Percentiles rank a stretch among this genome's conserved stretches.
Evolutionary conservation across 192 early-diverging fungal genomes (phyloP).

Genomic region (Podila minutissima): DNA sequence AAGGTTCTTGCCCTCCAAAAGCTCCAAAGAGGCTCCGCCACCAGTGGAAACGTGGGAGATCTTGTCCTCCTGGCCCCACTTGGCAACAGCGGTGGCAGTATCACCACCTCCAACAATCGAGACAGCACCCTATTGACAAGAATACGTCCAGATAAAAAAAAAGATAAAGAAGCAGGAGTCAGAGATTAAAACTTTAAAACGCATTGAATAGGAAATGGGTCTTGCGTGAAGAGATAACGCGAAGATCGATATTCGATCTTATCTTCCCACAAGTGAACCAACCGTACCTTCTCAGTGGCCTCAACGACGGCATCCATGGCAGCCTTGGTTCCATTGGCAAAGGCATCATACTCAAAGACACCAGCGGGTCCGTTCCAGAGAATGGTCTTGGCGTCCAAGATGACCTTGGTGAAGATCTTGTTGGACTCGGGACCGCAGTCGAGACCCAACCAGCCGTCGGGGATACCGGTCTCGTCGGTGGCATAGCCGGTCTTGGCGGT

Average conservation of each 20-base stretch:
- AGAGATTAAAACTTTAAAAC: neutral
- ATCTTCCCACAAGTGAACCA: neutral
- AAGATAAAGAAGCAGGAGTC: neutral
- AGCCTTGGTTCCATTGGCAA: conserved; percentile 85
- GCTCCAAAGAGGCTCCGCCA: conserved; percentile 95
- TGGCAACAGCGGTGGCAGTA: conserved; percentile 95
- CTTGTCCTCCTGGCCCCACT: conserved; percentile 84
- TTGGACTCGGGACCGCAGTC: conserved; percentile 90
- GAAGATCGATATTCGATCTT: too few species aligned
- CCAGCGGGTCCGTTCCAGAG: conserved; percentile 99
- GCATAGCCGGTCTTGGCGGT: conserved; percentile 86
- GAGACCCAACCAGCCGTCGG: conserved; percentile 91
- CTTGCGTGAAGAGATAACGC: too few species aligned
- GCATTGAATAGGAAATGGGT: too few species aligned
- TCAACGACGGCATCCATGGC: conserved; percentile 87
- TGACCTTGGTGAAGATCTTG: conserved; percentile 71
- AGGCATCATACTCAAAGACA: conserved; percentile 98
- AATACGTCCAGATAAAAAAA: neutral
- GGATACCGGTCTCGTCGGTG: conserved; percentile 89
- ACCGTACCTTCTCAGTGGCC: conserved; percentile 71
- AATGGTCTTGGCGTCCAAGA: conserved; percentile 88
- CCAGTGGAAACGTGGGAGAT: conserved; percentile 96
- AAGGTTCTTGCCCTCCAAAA: conserved; percentile 94
- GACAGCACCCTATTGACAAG: conserved; percentile 68
- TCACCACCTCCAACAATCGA: conserved; percentile 98